phyloP scores from a whole-genome alignment of 2,329 filamentous ascomycete genomes.

The Emmonsiellopsis sp. region DNA sequence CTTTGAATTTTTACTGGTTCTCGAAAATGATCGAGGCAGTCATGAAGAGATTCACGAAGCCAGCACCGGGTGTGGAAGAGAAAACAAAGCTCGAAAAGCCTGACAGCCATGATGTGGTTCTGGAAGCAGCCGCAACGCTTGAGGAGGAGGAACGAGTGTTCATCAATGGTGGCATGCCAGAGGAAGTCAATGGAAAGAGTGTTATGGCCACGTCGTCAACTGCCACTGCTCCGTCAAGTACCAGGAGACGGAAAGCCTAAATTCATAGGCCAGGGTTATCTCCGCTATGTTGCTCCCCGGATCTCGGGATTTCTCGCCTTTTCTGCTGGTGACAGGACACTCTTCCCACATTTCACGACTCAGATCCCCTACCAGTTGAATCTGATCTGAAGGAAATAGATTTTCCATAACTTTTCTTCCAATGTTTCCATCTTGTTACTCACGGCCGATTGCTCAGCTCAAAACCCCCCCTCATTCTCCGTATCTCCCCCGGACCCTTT shows the following conservation, averaged over 20 bases:
- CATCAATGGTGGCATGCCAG: conserved; percentile 10
- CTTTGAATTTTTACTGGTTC: conserved; percentile 59
- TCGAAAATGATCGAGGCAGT: conserved; percentile 59
- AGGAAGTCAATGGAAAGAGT: neutral
- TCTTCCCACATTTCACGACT: neutral
- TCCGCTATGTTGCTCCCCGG: too few relatives aligned
- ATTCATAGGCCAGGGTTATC: neutral
- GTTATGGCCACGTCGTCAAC: neutral
- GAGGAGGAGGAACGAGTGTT: conserved; percentile 13
- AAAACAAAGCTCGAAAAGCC: conserved; percentile 16
- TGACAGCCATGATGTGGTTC: conserved; percentile 22
- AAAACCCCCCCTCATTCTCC: neutral
- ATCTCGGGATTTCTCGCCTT: neutral
- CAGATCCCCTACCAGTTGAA: neutral
- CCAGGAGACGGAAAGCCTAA: conserved; percentile 2
- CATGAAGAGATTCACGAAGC: conserved; percentile 49
- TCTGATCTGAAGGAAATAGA: neutral
- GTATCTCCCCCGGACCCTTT: neutral
- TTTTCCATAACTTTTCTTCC: neutral
- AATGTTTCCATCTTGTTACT: neutral
- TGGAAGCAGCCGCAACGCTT: conserved; percentile 21
- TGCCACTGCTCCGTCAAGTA: neutral
- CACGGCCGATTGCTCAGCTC: neutral
- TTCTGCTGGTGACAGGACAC: neutral
- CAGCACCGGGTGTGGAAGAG: conserved; percentile 10